Conservation (phyloP, 2,329 filamentous ascomycete genomes). For the Hypoxylon sp. region DNA sequence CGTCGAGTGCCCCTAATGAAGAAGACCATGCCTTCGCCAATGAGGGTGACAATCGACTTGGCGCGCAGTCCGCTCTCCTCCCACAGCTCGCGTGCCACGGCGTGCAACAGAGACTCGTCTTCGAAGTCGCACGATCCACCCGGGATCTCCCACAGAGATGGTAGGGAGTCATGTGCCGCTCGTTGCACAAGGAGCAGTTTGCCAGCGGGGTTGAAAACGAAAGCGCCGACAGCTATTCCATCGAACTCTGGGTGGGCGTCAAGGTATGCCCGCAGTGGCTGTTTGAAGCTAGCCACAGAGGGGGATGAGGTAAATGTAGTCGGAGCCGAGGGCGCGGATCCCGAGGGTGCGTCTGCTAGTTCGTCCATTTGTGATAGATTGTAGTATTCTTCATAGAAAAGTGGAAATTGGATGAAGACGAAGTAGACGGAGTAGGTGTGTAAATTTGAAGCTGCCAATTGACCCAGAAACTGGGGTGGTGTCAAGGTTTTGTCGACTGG, state of each 20-base stretch:
- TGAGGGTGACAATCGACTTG: conserved; percentile 37
- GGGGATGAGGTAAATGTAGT: conserved; percentile 43
- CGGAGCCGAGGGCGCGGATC: conserved; percentile 31
- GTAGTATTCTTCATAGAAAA: conserved; percentile 13
- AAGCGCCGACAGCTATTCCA: conserved; percentile 50
- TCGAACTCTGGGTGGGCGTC: conserved; percentile 41
- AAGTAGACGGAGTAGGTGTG: conserved; percentile 1
- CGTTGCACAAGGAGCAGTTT: conserved; percentile 60
- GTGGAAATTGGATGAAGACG: conserved; percentile 6
- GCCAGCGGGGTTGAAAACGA: conserved; percentile 50
- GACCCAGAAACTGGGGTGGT: not conserved
- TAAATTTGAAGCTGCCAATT: not conserved
- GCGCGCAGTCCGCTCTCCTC: conserved; percentile 59
- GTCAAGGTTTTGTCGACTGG: conserved; percentile 11
- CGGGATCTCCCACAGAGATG: conserved; percentile 60
- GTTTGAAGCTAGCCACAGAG: conserved; percentile 45
- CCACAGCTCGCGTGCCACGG: conserved; percentile 58
- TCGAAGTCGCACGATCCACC: conserved; percentile 58
- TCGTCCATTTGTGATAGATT: conserved; percentile 20
- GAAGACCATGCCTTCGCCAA: conserved; percentile 46
- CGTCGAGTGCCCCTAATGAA: conserved; percentile 38
- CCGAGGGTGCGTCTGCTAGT: conserved; percentile 11
- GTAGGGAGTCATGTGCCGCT: conserved; percentile 56
- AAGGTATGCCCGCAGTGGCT: conserved; percentile 47
- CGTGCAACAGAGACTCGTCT: conserved; percentile 58